Conservation (phyloP, 2,329 filamentous ascomycete genomes). For the Ascochyta clinopodiicola region DNA sequence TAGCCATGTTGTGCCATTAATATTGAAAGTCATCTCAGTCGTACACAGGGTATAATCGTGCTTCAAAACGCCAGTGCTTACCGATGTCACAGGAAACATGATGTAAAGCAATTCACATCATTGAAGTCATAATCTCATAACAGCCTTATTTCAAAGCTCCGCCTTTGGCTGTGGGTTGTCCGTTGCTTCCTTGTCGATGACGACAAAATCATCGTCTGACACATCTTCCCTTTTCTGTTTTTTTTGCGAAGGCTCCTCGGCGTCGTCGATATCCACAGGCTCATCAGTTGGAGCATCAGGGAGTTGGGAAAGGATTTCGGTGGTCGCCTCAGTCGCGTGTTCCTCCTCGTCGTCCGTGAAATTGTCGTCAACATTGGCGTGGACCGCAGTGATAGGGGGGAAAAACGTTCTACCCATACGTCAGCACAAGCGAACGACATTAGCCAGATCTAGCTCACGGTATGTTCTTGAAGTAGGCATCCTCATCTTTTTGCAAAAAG, state of each 20-base stretch:
- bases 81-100: background rate
- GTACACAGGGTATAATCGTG: slow-evolving; percentile 9
- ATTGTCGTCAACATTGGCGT: background rate
- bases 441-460: slow-evolving; percentile 67
- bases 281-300: slow-evolving; percentile 58
- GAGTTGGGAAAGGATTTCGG: slow-evolving; percentile 51
- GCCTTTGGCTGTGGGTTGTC: slow-evolving; percentile 27
- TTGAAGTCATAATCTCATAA: too few relatives aligned
- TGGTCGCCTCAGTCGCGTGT: slow-evolving; percentile 44
- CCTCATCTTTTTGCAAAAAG: slow-evolving; percentile 78
- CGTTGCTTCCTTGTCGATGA: slow-evolving; percentile 37
- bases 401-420: slow-evolving; percentile 42
- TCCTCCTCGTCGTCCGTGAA: slow-evolving; percentile 30
- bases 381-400: slow-evolving; percentile 28
- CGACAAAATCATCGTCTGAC: slow-evolving; percentile 41
- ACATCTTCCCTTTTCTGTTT: slow-evolving; percentile 52
- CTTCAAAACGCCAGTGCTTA: slow-evolving; percentile 11
- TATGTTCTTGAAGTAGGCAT: slow-evolving; percentile 71
- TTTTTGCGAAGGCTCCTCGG: slow-evolving; percentile 50
- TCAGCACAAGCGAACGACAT: background rate
- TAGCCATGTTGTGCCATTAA: background rate
- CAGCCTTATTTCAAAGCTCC: background rate
- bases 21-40: background rate
- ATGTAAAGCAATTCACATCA: background rate
- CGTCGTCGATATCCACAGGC: slow-evolving; percentile 52